Evolutionary conservation across 1,284 basidiomycete species (phyloP).

Genomic region (Jaminaea rosea): DNA sequence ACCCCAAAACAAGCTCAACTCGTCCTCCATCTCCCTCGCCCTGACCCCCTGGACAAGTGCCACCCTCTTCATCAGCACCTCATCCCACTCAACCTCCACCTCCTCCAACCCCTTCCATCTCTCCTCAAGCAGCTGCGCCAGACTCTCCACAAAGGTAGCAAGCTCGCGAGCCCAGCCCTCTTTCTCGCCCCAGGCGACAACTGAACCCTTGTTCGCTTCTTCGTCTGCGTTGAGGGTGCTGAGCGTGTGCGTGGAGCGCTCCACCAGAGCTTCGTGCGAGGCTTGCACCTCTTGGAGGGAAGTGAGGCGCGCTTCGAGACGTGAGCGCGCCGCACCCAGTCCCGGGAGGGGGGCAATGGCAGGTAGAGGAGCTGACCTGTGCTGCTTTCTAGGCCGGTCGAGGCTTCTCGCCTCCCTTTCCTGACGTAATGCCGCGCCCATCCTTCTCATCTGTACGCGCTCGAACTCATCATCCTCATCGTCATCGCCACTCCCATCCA

Average conservation of each 20-base stretch:
- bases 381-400: slow-evolving; percentile 11
- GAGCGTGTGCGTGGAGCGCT: slow-evolving; percentile 13
- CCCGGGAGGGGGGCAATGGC: slow-evolving; percentile 25
- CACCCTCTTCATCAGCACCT: slow-evolving; percentile 13
- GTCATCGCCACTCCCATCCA: slow-evolving; percentile 63
- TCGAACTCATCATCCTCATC: slow-evolving; percentile 58
- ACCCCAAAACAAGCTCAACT: slow-evolving; percentile 14
- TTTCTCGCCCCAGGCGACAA: slow-evolving; percentile 23
- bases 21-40: slow-evolving; percentile 18
- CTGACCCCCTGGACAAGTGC: slow-evolving; percentile 12
- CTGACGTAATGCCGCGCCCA: slow-evolving; percentile 5
- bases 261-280: slow-evolving; percentile 12
- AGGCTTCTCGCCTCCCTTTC: not conserved
- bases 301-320: slow-evolving; percentile 16
- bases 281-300: slow-evolving; percentile 16
- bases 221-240: slow-evolving; percentile 20
- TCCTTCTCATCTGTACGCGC: slow-evolving; percentile 24
- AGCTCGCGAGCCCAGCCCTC: slow-evolving; percentile 39
- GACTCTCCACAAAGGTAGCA: slow-evolving; percentile 22
- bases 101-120: slow-evolving; percentile 27
- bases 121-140: slow-evolving; percentile 34
- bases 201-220: slow-evolving; percentile 20
- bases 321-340: slow-evolving; percentile 18
- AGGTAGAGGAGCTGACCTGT: slow-evolving; percentile 23
- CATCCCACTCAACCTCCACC: slow-evolving; percentile 22